Evolutionary conservation across 2,329 filamentous ascomycete species (phyloP).

Genomic region (Rachicladosporium sp.): DNA sequence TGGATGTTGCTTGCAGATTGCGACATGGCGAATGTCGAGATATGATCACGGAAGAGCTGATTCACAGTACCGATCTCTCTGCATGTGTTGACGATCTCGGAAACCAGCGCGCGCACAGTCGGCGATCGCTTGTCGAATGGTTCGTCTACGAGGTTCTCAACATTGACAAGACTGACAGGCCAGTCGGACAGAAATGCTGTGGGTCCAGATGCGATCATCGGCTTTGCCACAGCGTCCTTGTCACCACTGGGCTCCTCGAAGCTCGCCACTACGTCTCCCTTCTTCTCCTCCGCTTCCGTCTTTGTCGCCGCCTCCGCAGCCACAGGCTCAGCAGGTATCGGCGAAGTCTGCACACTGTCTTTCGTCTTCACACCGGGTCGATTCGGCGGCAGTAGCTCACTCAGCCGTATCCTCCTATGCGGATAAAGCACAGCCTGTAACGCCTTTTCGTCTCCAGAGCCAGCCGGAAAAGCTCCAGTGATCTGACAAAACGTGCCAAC

Average conservation of each 20-base stretch:
- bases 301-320: constrained; percentile 25
- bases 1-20: constrained; percentile 91
- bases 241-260: constrained; percentile 75
- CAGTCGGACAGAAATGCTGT: constrained; percentile 81
- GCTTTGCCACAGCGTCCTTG: constrained; percentile 18
- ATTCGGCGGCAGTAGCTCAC: constrained; percentile 61
- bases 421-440: constrained; percentile 93
- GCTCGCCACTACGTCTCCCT: constrained; percentile 90
- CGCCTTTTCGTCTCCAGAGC: constrained; percentile 60
- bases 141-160: constrained; percentile 47
- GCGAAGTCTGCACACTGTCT: constrained; percentile 25
- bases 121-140: constrained; percentile 82
- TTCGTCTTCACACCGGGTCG: constrained; percentile 44
- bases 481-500: constrained; percentile 96
- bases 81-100: constrained; percentile 97
- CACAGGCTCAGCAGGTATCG: background rate
- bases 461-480: constrained; percentile 83
- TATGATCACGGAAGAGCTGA: constrained; percentile 89
- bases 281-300: constrained; percentile 50
- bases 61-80: constrained; percentile 94
- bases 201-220: constrained; percentile 54
- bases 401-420: constrained; percentile 85
- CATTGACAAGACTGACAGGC: constrained; percentile 7
- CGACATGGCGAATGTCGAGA: constrained; percentile 92
- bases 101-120: constrained; percentile 81